phyloP scores from a whole-genome alignment of 768 basidiomycete species.

The Coprinellus micaceus region DNA sequence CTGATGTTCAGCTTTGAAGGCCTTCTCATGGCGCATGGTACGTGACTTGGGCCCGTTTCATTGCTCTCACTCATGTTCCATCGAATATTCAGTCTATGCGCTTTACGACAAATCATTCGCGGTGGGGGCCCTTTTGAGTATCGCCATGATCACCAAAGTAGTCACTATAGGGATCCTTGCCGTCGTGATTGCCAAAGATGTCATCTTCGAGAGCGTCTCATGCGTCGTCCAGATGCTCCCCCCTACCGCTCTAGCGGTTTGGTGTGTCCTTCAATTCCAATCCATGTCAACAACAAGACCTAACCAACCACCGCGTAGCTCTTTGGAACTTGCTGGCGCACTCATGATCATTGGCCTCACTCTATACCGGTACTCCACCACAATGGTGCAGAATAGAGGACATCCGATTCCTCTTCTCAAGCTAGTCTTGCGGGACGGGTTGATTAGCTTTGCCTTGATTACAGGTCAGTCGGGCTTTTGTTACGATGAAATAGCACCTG shows the following conservation, averaged over 20 bases:
- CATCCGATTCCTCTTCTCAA: constrained; percentile 5
- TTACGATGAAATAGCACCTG: background rate
- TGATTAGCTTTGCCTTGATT: background rate
- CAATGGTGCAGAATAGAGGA: background rate
- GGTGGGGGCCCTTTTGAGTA: background rate
- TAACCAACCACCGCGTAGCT: background rate
- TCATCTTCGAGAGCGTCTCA: background rate
- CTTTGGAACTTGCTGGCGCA: background rate
- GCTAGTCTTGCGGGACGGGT: constrained; percentile 5
- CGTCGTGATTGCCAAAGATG: background rate
- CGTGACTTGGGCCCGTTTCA: background rate
- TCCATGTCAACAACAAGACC: no score
- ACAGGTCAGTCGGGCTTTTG: background rate
- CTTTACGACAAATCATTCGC: background rate
- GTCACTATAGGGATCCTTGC: background rate
- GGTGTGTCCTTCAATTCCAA: background rate
- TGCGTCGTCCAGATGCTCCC: background rate
- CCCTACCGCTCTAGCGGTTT: background rate
- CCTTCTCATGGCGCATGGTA: background rate
- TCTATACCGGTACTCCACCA: background rate
- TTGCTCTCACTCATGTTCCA: background rate
- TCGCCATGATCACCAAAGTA: background rate
- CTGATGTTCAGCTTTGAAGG: background rate
- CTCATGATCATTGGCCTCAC: background rate
- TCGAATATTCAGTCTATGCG: background rate